Base-by-base conservation (phyloP, 441 rosid genomes). In the Erodium texanum region DNA sequence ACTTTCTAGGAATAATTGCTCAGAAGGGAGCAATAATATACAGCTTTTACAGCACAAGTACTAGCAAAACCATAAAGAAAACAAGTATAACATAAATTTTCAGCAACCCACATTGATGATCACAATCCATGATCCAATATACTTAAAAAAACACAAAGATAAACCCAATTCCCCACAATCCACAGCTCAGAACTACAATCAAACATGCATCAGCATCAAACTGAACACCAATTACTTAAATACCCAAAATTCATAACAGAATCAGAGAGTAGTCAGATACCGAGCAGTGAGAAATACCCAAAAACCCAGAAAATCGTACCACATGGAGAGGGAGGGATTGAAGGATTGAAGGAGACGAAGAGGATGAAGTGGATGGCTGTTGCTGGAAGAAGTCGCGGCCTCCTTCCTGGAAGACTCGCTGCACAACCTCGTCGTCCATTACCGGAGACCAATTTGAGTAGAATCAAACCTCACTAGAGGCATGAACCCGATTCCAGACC, bases 371-470 rank as follows among this genome's bases (percentile, higher is more conserved):
- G 34, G 97, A 85, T 23, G 97, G 89, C 34, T 79, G 92, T 69
- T 88, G 97, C 68, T 85, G 96, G 84, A 81, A 88, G 83, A 79
- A 89, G 70, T 93, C 97, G 52, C 97, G 83, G 36, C 99, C 97
- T 70, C 99, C 94, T 69, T 81, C 89, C 67, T 86, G 93, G 76
- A 94, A 85, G 54, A 91, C 93, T 76, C 97, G 87, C 83, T 94
- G 96, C 32, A 94, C 96, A 64, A 94, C 91, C 54, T 88, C 97
- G 75, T 93, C 89, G 56, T 94, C 97, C 99, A 94, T 94, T 64
- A 66, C 20, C 63, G 63, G 63, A 22, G 63, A 20, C 12, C 24
- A 56, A 56, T 19, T 20, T 19, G 43, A 38, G 43, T 38, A 8
- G 18, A 65, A 65, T 9, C 24, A 64, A 68, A 36, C 58, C 32